Evolutionary conservation across 78 protist genomes (phyloP).

Genomic region (Isochrysis galbana): DNA sequence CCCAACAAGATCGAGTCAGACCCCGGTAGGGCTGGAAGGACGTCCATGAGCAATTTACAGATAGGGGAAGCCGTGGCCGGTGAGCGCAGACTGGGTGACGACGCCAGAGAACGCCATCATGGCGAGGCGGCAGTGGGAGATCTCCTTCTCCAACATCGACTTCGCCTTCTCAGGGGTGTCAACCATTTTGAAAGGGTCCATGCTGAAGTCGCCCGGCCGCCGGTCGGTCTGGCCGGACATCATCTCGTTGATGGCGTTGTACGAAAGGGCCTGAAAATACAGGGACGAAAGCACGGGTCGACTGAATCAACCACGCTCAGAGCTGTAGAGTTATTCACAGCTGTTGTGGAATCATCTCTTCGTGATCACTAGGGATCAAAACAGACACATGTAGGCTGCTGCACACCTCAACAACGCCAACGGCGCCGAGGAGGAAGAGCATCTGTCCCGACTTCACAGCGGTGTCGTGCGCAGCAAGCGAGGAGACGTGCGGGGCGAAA

Average conservation of each 20-base stretch:
- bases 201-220: not conserved
- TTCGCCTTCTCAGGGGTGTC: not conserved
- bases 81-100: not conserved
- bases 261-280: not conserved
- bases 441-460: not conserved
- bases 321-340: too few relatives aligned
- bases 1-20: too few relatives aligned
- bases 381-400: too few relatives aligned
- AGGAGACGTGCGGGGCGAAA: not conserved
- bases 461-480: constrained; percentile 16
- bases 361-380: too few relatives aligned
- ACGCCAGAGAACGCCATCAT: not conserved
- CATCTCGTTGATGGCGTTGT: not conserved
- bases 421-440: not conserved
- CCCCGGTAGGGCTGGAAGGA: too few relatives aligned
- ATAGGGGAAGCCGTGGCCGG: not conserved
- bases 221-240: constrained; percentile 12
- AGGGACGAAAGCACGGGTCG: not conserved
- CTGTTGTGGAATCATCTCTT: too few relatives aligned
- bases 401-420: not conserved
- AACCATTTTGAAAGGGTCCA: not conserved
- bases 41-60: too few relatives aligned
- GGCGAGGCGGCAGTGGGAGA: not conserved
- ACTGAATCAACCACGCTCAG: too few relatives aligned
- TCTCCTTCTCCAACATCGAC: not conserved